Evolutionary conservation across 75 land plant species (phyloP), one percentile per base, ranked within the genome.

Genomic region (Isoetes taiwanensis): DNA sequence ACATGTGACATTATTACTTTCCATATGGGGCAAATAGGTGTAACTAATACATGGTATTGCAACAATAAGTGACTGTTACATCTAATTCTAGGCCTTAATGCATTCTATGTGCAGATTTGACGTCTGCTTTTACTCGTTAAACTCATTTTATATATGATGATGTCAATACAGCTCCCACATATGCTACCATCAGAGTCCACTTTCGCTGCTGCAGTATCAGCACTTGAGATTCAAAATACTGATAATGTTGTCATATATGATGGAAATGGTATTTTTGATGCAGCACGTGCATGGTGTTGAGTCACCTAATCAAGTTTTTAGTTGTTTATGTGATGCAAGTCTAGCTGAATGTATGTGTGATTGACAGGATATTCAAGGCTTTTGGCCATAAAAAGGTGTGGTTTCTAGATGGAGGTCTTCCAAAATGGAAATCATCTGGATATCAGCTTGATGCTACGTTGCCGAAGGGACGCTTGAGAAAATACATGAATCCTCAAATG

Each of bases 151-250:
- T n/a, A n/a, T n/a, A n/a, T n/a, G n/a, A n/a, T n/a, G n/a, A n/a
- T n/a, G n/a, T n/a, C n/a, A n/a, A n/a, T n/a, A n/a, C 50, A 46
- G 50, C 50, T 46, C 5, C 50, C 50, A 6, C 50, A 46, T 46
- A 46, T 46, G 50, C 50, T 46, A 19, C 50, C 50, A 19, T 5
- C 16, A n/a, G 50, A 46, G 50, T 19, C 50, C 16, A 23, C 50
- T 4, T 46, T 46, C 25, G 50, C 50, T 19, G 50, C 50, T 19
- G 6, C 50, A 6, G 4, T 46, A 23, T 8, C 50, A 46, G 6
- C 50, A 19, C 25, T 46, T 19, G 50, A 16, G 6, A 5, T 46
- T 8, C 50, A 46, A 16, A 46, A 46, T n/a, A 46, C 50, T 6
- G 50, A 46, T 46, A 46, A 5, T 19, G n/a, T 46, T 6, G 50